phyloP scores from a whole-genome alignment of 192 early-diverging fungal species.

The Linnemannia exigua region DNA sequence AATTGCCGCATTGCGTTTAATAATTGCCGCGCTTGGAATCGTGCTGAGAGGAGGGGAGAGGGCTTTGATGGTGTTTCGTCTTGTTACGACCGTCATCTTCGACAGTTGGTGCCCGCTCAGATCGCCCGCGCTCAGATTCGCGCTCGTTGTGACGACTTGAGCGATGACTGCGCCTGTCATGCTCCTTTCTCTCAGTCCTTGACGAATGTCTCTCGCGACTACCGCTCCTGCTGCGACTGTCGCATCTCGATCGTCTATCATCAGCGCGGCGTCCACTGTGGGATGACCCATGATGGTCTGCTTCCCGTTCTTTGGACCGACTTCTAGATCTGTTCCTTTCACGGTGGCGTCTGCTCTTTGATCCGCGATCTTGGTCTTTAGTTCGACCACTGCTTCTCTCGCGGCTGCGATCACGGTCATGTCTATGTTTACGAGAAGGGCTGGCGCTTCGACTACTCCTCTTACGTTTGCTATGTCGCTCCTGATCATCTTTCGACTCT shows the following conservation, averaged over 20 bases:
- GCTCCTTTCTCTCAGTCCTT: not conserved
- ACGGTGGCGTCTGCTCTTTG: not conserved
- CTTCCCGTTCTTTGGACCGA: not conserved
- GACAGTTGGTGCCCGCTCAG: not conserved
- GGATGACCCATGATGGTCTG: not conserved
- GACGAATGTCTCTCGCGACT: not conserved
- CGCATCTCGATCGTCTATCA: not conserved
- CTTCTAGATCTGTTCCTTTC: not conserved
- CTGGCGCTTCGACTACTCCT: constrained; percentile 9
- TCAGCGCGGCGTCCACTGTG: not conserved
- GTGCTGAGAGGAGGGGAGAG: not conserved
- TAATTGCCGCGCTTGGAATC: not conserved
- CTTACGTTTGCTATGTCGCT: not conserved
- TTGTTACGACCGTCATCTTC: not conserved
- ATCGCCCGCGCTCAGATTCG: not conserved
- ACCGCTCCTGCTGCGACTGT: constrained; percentile 8
- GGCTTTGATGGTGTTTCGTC: not conserved
- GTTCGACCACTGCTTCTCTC: not conserved
- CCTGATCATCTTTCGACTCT: constrained; percentile 20
- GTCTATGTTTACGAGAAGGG: not conserved
- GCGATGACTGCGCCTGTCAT: not conserved
- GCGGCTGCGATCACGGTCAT: not conserved
- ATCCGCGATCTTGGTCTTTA: not conserved
- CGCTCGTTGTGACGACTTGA: not conserved
- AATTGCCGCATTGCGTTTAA: not conserved